Evolutionary conservation across 2,329 filamentous ascomycete genomes (phyloP), one percentile per base, ranked within the genome.

Genomic region (Tolypocladium sp.): DNA sequence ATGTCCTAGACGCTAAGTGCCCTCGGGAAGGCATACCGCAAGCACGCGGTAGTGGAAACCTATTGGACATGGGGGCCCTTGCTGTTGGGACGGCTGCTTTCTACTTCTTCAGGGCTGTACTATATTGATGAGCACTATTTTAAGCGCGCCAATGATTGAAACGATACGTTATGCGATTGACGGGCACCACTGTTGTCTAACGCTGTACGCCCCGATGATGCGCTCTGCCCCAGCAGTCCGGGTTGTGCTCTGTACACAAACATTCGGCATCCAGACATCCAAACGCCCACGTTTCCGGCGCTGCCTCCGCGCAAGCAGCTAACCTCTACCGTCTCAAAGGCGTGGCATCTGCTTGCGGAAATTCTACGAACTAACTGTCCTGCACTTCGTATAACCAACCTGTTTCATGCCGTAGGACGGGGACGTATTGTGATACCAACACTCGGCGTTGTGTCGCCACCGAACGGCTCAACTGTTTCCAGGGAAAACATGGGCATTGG

Each of bases 1-100:
- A 51, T 67, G 58, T 66, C 66, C 60, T 69, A 49, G 25, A 20
- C 27, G 44, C 25, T 25, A 30, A 20, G 13, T 9, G 7, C 6
- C 9, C 44, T 30, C 15, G 44, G 25, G 17, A 2, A 49, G 15
- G 25, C 25, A 10, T 17, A 49, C 9, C 15, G 44, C 44, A 27
- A 13, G 44, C 22, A 13, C 25, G 17, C 13, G 4, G 15, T 27
- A 25, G 22, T 13, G 13, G 44, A 49, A 15, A 15, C 22, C 8
- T 30, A 13, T 20, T 30, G 44, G 25, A 20, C 44, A 30, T 1
- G 22, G 17, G 27, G 49, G 27, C 27, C 49, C 49, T n/a, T n/a
- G 27, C 49, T 20, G 49, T n/a, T 35, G 17, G 30, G 49, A n/a
- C 20, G 49, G 27, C 17, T 12, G 17, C 17, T n/a, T 52, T n/a